phyloP scores from a whole-genome alignment of 257 asterid genomes.

The Osmanthus fragrans region DNA sequence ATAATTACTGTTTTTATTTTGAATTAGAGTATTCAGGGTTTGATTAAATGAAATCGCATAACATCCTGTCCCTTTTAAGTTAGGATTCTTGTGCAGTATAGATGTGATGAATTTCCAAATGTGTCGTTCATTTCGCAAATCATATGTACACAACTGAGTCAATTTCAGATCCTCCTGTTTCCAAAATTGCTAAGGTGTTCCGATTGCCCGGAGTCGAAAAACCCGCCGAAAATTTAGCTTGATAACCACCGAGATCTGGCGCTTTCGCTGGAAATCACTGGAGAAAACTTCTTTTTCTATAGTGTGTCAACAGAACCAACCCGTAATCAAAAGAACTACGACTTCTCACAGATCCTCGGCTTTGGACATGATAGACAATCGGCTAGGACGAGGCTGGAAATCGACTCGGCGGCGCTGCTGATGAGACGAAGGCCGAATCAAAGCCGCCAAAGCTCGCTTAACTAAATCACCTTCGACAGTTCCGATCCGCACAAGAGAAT shows the following conservation, averaged over 20 bases:
- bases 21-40: slow-evolving; percentile 13
- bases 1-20: slow-evolving; percentile 8
- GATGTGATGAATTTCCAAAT: slow-evolving; percentile 29
- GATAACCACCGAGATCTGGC: slow-evolving; percentile 20
- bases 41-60: slow-evolving; percentile 13
- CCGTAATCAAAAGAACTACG: slow-evolving; percentile 27
- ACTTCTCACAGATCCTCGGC: slow-evolving; percentile 34
- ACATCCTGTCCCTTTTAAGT: neutral
- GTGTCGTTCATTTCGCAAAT: slow-evolving; percentile 37
- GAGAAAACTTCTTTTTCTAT: neutral
- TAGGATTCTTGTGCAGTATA: slow-evolving; percentile 10
- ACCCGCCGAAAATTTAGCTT: slow-evolving; percentile 26
- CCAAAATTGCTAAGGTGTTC: slow-evolving; percentile 42
- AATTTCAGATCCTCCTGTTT: slow-evolving; percentile 34
- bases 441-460: slow-evolving; percentile 71
- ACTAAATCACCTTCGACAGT: slow-evolving; percentile 83
- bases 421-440: slow-evolving; percentile 81
- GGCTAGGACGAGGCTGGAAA: slow-evolving; percentile 61
- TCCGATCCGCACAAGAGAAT: slow-evolving; percentile 79
- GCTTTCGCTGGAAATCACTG: slow-evolving; percentile 14
- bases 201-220: slow-evolving; percentile 34
- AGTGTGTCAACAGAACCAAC: slow-evolving; percentile 38
- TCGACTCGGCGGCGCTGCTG: slow-evolving; percentile 68
- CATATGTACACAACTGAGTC: slow-evolving; percentile 45
- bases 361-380: slow-evolving; percentile 66